phyloP scores from a whole-genome alignment of 2,329 filamentous ascomycete species.

The Aureobasidium vineae region DNA sequence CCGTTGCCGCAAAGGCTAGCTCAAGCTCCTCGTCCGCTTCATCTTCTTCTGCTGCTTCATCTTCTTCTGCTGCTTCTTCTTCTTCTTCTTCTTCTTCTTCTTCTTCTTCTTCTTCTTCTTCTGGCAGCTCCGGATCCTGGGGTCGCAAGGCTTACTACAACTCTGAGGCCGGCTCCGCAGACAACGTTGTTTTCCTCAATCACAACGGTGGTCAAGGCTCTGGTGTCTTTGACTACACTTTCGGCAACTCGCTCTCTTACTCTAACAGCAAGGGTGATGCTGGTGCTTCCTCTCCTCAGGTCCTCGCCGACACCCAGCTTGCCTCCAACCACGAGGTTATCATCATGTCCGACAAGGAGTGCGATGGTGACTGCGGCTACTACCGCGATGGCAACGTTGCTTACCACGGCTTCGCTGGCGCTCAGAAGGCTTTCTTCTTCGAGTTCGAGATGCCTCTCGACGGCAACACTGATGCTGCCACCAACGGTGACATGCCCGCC shows the following conservation, averaged over 20 bases:
- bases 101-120: slow-evolving; percentile 28
- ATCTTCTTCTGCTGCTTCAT: slow-evolving; percentile 28
- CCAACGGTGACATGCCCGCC: slow-evolving; percentile 59
- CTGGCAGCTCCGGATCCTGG: slow-evolving; percentile 36
- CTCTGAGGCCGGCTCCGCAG: slow-evolving; percentile 41
- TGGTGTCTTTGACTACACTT: slow-evolving; percentile 54
- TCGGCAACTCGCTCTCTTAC: slow-evolving; percentile 60
- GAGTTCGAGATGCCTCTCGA: slow-evolving; percentile 70
- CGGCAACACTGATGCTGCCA: slow-evolving; percentile 47
- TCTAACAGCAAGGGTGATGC: slow-evolving; percentile 49
- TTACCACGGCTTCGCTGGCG: slow-evolving; percentile 67
- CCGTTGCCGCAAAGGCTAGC: slow-evolving; percentile 23
- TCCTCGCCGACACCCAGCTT: slow-evolving; percentile 52
- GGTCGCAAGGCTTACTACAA: slow-evolving; percentile 41
- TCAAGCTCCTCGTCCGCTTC: slow-evolving; percentile 28
- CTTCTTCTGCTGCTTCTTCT: slow-evolving; percentile 29
- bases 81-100: slow-evolving; percentile 28
- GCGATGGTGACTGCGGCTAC: slow-evolving; percentile 47
- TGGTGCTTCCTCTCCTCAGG: slow-evolving; percentile 49
- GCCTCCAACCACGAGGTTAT: slow-evolving; percentile 53
- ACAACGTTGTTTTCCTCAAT: slow-evolving; percentile 59
- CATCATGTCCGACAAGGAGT: slow-evolving; percentile 53
- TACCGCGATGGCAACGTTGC: slow-evolving; percentile 39
- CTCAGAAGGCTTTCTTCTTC: slow-evolving; percentile 70
- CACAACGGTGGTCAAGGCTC: slow-evolving; percentile 57